Conservation (phyloP, 1,284 basidiomycete species). For the Cryptococcus hybrid region DNA sequence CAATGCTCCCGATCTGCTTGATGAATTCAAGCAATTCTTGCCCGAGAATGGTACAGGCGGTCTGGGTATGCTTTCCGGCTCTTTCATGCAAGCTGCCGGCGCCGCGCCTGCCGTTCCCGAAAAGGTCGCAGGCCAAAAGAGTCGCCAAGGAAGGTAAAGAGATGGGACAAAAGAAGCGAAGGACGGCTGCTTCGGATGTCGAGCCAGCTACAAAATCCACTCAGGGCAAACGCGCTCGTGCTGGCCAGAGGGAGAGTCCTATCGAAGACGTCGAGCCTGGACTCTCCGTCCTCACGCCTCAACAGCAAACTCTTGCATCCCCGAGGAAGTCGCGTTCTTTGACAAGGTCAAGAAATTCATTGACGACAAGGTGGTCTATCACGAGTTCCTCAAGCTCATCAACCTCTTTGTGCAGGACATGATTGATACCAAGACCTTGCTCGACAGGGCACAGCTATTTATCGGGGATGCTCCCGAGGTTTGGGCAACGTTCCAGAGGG, state of each 20-base stretch:
- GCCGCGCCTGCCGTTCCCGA: constrained; percentile 12
- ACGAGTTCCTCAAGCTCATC: constrained; percentile 93
- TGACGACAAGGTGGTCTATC: constrained; percentile 82
- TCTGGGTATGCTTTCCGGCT: constrained; percentile 36
- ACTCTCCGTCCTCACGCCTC: constrained; percentile 5
- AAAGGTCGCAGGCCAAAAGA: constrained; percentile 26
- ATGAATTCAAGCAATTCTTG: constrained; percentile 95
- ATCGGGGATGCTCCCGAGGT: constrained; percentile 72
- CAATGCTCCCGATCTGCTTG: constrained; percentile 85
- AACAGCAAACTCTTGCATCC: constrained; percentile 56
- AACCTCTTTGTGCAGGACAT: constrained; percentile 94
- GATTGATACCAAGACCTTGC: constrained; percentile 79
- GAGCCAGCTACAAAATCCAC: constrained; percentile 55
- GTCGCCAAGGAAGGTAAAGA: constrained; percentile 41
- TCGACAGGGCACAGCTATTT: constrained; percentile 77
- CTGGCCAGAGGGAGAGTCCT: constrained; percentile 31
- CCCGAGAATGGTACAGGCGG: constrained; percentile 58
- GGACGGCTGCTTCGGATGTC: constrained; percentile 45
- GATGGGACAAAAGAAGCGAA: constrained; percentile 39
- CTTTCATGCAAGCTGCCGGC: constrained; percentile 31
- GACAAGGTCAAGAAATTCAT: constrained; percentile 85
- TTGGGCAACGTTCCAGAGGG: constrained; percentile 79
- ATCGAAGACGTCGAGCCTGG: constrained; percentile 33
- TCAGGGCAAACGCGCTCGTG: constrained; percentile 27
- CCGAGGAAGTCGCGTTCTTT: constrained; percentile 91